phyloP scores from a whole-genome alignment of 2,329 filamentous ascomycete genomes.

The Claviceps africana region DNA sequence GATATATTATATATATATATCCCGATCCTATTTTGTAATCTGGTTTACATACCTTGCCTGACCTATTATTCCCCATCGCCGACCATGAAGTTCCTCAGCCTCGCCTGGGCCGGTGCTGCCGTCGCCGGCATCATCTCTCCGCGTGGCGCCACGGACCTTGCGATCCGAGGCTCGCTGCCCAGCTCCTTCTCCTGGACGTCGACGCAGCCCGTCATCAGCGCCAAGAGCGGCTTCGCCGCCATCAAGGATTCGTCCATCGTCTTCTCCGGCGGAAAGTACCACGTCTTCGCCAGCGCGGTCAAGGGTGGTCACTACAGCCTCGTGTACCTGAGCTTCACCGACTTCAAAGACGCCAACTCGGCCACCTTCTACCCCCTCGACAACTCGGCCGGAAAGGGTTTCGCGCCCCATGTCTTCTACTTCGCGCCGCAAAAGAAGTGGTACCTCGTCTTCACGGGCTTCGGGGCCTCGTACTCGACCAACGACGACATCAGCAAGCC shows the following conservation, averaged over 20 bases:
- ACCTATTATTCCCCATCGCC: no score
- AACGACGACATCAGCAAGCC: constrained; percentile 1
- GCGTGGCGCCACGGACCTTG: not conserved
- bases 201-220: not conserved
- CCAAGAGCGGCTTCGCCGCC: not conserved
- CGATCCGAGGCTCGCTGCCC: not conserved
- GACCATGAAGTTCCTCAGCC: not conserved
- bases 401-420: not conserved
- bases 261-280: constrained; percentile 40
- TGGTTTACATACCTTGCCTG: no score
- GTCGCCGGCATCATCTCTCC: not conserved
- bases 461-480: not conserved
- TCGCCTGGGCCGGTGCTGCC: not conserved
- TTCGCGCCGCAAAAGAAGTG: not conserved
- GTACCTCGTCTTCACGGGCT: not conserved
- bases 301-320: constrained; percentile 36
- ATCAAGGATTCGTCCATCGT: constrained; percentile 49
- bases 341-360: constrained; percentile 15
- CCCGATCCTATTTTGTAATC: no score
- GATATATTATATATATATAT: not conserved
- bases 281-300: constrained; percentile 44
- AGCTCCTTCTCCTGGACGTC: constrained; percentile 1
- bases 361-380: not conserved
- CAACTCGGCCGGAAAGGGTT: not conserved
- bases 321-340: constrained; percentile 42